Evolutionary conservation across 306 rosid genomes (phyloP).

Genomic region (Castanea mollissima): DNA sequence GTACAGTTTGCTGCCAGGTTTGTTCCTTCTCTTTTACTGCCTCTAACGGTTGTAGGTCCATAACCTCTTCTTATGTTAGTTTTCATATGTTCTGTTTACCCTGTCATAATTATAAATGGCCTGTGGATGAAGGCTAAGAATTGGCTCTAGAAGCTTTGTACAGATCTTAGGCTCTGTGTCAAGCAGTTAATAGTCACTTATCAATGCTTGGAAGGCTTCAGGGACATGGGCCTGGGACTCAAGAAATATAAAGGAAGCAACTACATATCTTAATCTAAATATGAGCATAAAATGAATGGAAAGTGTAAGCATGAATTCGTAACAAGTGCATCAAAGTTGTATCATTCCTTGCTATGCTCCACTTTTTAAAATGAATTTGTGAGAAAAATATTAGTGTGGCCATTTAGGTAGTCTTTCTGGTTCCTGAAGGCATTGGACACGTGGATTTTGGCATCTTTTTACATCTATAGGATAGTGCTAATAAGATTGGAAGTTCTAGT

Average conservation of each 20-base stretch:
- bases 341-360: not conserved
- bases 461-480: not conserved
- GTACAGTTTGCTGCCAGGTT: slow-evolving; percentile 61
- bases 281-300: not conserved
- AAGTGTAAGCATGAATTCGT: not conserved
- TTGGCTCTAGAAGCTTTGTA: not conserved
- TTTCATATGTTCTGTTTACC: not conserved
- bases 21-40: not conserved
- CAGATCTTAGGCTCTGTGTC: not conserved
- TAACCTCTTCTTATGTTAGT: not conserved
- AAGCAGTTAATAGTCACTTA: not conserved
- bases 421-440: not conserved
- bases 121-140: slow-evolving; percentile 2
- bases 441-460: not conserved
- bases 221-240: not conserved
- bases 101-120: not conserved
- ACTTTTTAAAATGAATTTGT: not conserved
- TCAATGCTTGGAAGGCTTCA: slow-evolving; percentile 6
- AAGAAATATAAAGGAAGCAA: not conserved
- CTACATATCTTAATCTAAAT: not conserved
- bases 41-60: not conserved
- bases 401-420: not conserved
- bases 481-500: not conserved
- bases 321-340: not conserved
- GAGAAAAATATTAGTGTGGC: not conserved